Base-by-base conservation (phyloP, 768 basidiomycete species). In the Mycena vulgaris region DNA sequence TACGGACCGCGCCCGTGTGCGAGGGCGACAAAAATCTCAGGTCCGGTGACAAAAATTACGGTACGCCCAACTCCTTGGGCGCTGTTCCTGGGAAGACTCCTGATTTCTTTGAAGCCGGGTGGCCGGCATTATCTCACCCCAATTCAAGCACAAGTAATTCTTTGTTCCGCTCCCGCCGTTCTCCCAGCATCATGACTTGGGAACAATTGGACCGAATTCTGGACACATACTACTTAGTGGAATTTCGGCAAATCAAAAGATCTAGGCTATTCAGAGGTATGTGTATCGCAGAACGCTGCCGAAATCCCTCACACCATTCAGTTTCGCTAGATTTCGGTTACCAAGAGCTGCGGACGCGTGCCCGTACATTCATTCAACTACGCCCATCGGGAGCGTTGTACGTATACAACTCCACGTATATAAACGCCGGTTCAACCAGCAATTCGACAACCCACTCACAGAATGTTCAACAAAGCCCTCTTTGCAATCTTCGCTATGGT, bases 291-390 rank as follows among this genome's bases (percentile, higher is more conserved):
- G 33, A 55, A 37, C 33, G 53, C 53, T 37, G n/a, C 53, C 33
- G 31, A 55, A 37, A 37, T 35, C 53, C 53, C 53, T 55, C 53
- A 55, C 53, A 55, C 53, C 53, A 55, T 55, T 35, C 53, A 55
- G 53, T 55, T 55, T 55, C 53, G 33, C 53, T 55, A 55, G 53
- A 55, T 55, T 55, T 55, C 53, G 33, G 53, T 55, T 37, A 55
- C 33, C 33, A n/a, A 55, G 53, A 55, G 53, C 53, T 55, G 33
- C 53, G 33, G 35, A 33, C 53, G 10, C 31, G 53, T 55, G 53
- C 53, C 53, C 33, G 31, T 55, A 55, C 53, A 55, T 55, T 55
- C 21, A 55, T 55, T 55, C 53, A 37, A 55, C 31, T 55, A 55
- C 53, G 33, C 35, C 53, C 53, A 55, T 55, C 33, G 53, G 53